Evolutionary conservation across 345 rosid genomes (phyloP).

Genomic region (Theobroma cacao): DNA sequence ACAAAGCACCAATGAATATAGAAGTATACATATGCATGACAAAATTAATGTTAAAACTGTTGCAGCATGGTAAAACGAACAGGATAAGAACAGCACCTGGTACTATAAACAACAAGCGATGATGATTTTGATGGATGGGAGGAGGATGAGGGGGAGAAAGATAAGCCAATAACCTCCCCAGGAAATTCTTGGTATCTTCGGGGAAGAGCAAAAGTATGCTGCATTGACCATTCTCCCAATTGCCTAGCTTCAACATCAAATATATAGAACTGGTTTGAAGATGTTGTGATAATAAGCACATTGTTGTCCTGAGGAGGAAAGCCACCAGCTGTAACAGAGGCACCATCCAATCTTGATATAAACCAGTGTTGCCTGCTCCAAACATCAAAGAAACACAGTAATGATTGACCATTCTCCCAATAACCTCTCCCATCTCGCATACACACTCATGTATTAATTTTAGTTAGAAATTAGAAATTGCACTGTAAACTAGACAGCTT

Average conservation of each 20-base stretch:
- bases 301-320: conserved; percentile 72
- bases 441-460: neutral
- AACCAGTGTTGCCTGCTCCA: conserved; percentile 93
- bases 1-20: neutral
- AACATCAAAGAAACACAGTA: conserved; percentile 5
- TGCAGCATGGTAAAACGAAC: neutral
- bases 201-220: conserved; percentile 57
- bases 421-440: neutral
- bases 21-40: neutral
- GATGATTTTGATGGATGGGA: conserved; percentile 54
- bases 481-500: neutral
- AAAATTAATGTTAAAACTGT: neutral
- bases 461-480: neutral
- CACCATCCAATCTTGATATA: conserved; percentile 84
- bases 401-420: too few species aligned
- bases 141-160: conserved; percentile 69
- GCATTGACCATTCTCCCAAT: conserved; percentile 86
- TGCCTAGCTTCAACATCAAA: conserved; percentile 91
- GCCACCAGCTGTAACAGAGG: conserved; percentile 89
- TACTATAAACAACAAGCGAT: conserved; percentile 67
- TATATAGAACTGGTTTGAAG: conserved; percentile 78
- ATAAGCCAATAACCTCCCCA: conserved; percentile 88
- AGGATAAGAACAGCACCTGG: conserved; percentile 54
- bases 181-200: conserved; percentile 92
- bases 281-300: conserved; percentile 73